phyloP scores from a whole-genome alignment of 352 stramenopile species.

The Aphanomyces invadans region DNA sequence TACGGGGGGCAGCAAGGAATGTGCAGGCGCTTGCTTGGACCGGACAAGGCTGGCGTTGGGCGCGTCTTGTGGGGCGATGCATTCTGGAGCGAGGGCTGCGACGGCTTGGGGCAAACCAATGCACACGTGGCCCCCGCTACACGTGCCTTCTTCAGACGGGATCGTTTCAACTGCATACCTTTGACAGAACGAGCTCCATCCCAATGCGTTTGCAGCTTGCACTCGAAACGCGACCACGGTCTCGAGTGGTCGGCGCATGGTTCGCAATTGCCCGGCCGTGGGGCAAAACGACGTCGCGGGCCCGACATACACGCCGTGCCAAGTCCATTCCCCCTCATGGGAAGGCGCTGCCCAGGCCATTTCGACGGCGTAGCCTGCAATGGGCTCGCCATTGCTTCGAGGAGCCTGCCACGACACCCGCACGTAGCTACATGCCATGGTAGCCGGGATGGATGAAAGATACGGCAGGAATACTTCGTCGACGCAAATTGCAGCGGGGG shows the following conservation, averaged over 20 bases:
- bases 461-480: conserved; percentile 4
- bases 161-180: no score
- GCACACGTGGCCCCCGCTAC: neutral
- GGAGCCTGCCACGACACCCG: neutral
- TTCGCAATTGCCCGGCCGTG: neutral
- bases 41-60: neutral
- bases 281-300: neutral
- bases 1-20: neutral
- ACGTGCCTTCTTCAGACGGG: neutral
- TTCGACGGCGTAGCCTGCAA: conserved; percentile 9
- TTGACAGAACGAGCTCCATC: conserved; percentile 1
- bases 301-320: conserved; percentile 12
- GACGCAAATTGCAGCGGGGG: neutral
- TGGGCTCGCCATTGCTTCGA: neutral
- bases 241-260: neutral
- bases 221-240: conserved; percentile 4
- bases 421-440: neutral
- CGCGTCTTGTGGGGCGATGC: no score
- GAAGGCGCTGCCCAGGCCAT: conserved; percentile 1
- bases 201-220: conserved; percentile 6
- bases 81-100: neutral
- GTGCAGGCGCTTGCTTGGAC: no score
- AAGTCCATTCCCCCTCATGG: neutral
- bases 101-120: neutral
- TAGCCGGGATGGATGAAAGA: neutral